phyloP scores from a whole-genome alignment of 1,284 basidiomycete species.

The Polyporus tsugae region DNA sequence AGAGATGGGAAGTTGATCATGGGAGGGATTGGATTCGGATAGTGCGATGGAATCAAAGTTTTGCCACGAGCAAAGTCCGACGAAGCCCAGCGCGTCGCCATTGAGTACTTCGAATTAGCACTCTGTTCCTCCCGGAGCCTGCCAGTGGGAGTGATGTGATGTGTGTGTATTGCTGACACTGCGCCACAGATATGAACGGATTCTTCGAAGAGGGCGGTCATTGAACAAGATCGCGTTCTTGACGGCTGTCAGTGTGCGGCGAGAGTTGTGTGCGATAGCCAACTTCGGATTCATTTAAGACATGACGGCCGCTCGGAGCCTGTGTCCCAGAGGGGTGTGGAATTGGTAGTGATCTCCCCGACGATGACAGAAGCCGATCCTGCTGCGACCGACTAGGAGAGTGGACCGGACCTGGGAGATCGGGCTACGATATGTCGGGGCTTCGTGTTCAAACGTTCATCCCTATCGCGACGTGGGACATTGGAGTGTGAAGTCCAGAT shows the following conservation, averaged over 20 bases:
- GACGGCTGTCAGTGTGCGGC: constrained; percentile 2
- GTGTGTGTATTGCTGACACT: not conserved
- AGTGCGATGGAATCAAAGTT: constrained; percentile 22
- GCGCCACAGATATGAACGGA: not conserved
- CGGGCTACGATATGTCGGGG: not conserved
- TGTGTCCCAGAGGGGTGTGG: constrained; percentile 5
- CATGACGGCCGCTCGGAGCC: not conserved
- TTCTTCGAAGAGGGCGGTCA: constrained; percentile 7
- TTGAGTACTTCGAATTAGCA: not conserved
- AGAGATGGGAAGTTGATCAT: constrained; percentile 26
- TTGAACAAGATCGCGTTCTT: constrained; percentile 6
- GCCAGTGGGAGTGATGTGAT: not conserved
- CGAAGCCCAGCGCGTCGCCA: constrained; percentile 5
- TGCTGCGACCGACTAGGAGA: not conserved
- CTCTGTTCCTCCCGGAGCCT: constrained; percentile 2
- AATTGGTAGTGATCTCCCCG: constrained; percentile 17
- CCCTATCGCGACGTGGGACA: constrained; percentile 4
- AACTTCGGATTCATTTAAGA: constrained; percentile 8
- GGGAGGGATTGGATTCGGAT: constrained; percentile 13
- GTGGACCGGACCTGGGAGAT: not conserved
- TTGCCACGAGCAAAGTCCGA: constrained; percentile 18
- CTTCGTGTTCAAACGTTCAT: not conserved
- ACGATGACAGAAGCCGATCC: constrained; percentile 10
- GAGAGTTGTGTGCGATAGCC: not conserved
- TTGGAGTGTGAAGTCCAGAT: not conserved